Conservation (phyloP, 768 basidiomycete genomes). For the Trametes cinnabarina region DNA sequence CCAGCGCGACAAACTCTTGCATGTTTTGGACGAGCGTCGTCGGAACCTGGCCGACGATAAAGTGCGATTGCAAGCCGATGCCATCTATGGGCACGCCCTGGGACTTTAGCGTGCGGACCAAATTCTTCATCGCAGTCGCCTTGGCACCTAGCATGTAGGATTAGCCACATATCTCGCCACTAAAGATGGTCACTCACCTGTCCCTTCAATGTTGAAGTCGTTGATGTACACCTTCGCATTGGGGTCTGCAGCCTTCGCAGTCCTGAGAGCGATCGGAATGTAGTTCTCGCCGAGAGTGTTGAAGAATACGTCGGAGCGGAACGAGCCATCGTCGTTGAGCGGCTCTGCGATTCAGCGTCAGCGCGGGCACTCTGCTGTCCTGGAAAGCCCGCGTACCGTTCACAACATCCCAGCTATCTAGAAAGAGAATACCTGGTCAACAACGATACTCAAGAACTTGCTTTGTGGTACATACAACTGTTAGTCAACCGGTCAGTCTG, state of each 20-base stretch:
- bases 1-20: slow-evolving; percentile 51
- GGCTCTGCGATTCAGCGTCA: slow-evolving; percentile 30
- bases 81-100: slow-evolving; percentile 58
- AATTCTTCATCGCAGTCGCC: slow-evolving; percentile 53
- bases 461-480: slow-evolving; percentile 6
- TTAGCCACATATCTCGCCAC: neutral
- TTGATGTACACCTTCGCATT: slow-evolving; percentile 54
- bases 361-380: neutral
- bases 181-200: slow-evolving; percentile 31
- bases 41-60: slow-evolving; percentile 57
- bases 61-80: slow-evolving; percentile 58
- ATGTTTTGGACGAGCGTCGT: slow-evolving; percentile 45
- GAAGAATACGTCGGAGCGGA: slow-evolving; percentile 53
- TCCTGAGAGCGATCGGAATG: slow-evolving; percentile 48
- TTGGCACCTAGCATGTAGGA: slow-evolving; percentile 40
- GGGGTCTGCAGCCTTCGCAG: slow-evolving; percentile 54
- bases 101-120: slow-evolving; percentile 47
- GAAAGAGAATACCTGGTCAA: neutral
- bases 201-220: slow-evolving; percentile 36
- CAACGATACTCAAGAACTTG: neutral
- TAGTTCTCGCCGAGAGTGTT: slow-evolving; percentile 47
- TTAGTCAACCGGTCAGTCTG: neutral
- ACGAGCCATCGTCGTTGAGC: slow-evolving; percentile 60
- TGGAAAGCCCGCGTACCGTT: slow-evolving; percentile 33
- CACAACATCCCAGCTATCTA: slow-evolving; percentile 52